Evolutionary conservation across 139 green algal species (phyloP), one percentile per base, ranked within the genome.

Genomic region (Chlorella sorokiniana): DNA sequence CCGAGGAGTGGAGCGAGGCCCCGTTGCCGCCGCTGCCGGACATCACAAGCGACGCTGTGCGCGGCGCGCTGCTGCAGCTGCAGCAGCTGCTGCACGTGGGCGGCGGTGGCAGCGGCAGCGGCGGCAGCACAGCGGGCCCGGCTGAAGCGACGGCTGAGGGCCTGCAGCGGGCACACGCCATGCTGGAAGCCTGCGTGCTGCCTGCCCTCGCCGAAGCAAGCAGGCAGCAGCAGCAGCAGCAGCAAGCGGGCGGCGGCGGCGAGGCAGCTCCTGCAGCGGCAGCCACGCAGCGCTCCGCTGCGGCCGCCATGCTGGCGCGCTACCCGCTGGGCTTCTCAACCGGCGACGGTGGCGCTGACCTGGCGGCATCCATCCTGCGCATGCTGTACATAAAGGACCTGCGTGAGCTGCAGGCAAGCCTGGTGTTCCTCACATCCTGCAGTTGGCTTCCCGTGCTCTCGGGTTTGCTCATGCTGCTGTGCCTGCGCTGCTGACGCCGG

Each of bases 351-450:
- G 45, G 42, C 11, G 78, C 89, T n/a, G 87, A 94, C 81, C 25
- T 73, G 31, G 85, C 88, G 11, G 87, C 87, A 0, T 90, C 76
- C 9, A 48, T 94, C n/a, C 81, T 94, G 56, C 86, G 91, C n/a
- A 90, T 94, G 82, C 84, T 93, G 18, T 93, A 89, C 76, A 87
- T 92, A 8, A 87, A 85, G 18, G 91, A 95, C 68, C 81, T 95
- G 33, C 82, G 91, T 14, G 54, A 52, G 29, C 65, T 18, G 4
- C 3, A 42, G 3, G 48, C 48, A 16, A 41, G 48, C n/a, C 14
- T 11, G 33, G 48, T 37, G 51, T 18, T 51, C 25, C 37, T 22
- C 6, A 51, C 48, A 59, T 25, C n/a, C n/a, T n/a, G n/a, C n/a
- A n/a, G n/a, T n/a, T n/a, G n/a, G n/a, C n/a, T n/a, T n/a, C n/a